These are phyloP conservation scores for Coccomyxa sp. DNA, from an alignment of 139 green algal genomes.

Conservation along the genomic window DNA sequence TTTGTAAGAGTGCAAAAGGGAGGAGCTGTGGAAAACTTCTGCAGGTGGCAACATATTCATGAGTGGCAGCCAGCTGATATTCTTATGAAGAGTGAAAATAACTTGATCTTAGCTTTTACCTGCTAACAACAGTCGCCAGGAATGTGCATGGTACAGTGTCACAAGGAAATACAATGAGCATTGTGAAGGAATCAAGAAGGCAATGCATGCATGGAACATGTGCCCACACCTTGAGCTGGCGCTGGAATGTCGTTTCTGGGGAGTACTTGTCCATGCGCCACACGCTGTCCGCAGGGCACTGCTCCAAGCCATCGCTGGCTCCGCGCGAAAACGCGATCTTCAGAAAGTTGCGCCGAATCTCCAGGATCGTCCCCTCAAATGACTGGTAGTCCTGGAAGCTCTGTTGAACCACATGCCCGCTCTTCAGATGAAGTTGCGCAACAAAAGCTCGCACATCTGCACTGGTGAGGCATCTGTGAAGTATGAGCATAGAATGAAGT, in stretches of 20 bases:
- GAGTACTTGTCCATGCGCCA: conserved; percentile 26
- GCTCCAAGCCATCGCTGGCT: background rate
- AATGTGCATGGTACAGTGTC: background rate
- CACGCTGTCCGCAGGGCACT: background rate
- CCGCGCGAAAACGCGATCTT: background rate
- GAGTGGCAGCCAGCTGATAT: no score
- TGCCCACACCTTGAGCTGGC: conserved; percentile 23
- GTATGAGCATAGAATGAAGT: background rate
- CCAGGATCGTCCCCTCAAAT: background rate
- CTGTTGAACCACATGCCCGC: background rate
- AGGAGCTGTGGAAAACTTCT: background rate
- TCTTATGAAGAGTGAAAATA: no score
- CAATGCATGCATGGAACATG: background rate
- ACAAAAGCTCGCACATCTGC: background rate
- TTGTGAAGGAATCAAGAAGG: background rate
- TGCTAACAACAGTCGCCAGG: background rate
- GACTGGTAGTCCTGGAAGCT: background rate
- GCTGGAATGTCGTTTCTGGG: conserved; percentile 8
- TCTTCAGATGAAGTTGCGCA: background rate
- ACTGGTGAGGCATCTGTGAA: background rate
- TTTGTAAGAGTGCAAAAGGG: background rate
- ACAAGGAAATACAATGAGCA: background rate
- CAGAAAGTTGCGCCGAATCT: background rate
- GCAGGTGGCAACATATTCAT: background rate
- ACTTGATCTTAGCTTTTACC: background rate